phyloP scores from a whole-genome alignment of 2,329 filamentous ascomycete genomes.

The Fusarium sambucinum region DNA sequence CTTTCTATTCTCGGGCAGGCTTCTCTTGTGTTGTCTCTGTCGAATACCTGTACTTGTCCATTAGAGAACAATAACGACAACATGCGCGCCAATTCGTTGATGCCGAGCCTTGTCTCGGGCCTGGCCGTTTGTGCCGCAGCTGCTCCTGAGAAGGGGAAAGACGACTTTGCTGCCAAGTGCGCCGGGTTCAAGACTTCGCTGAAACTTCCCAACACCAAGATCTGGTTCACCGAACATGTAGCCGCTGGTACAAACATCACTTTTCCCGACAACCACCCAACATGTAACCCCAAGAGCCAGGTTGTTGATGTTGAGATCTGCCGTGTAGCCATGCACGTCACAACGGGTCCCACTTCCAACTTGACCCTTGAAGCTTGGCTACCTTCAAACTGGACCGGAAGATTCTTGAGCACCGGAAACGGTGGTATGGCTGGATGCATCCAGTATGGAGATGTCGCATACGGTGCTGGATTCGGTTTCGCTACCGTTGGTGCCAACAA shows the following conservation, averaged over 20 bases:
- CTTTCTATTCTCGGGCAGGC: background rate
- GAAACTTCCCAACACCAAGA: slow-evolving; percentile 32
- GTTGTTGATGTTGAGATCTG: slow-evolving; percentile 36
- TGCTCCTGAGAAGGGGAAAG: slow-evolving; percentile 2
- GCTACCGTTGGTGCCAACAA: slow-evolving; percentile 62
- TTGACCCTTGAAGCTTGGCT: slow-evolving; percentile 59
- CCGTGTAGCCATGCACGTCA: slow-evolving; percentile 35
- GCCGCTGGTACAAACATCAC: slow-evolving; percentile 25
- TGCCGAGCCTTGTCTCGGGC: slow-evolving; percentile 21
- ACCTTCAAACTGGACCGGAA: slow-evolving; percentile 60
- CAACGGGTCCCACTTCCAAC: slow-evolving; percentile 32
- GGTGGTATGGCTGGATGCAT: slow-evolving; percentile 62
- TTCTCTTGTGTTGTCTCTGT: background rate
- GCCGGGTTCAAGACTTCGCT: slow-evolving; percentile 24
- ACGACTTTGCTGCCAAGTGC: slow-evolving; percentile 32
- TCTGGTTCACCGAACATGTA: slow-evolving; percentile 40
- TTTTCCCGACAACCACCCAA: slow-evolving; percentile 32
- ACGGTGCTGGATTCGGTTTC: slow-evolving; percentile 58
- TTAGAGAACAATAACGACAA: background rate
- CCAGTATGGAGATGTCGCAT: slow-evolving; percentile 53
- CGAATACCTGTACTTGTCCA: slow-evolving; percentile 7
- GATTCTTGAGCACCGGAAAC: slow-evolving; percentile 63
- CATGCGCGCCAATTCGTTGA: slow-evolving; percentile 20
- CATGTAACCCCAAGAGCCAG: slow-evolving; percentile 28
- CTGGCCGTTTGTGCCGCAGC: slow-evolving; percentile 10